These are phyloP conservation scores for Gnaphalium uliginosum DNA, from an alignment of 129 eudicot genomes.

Conservation along the genomic window DNA sequence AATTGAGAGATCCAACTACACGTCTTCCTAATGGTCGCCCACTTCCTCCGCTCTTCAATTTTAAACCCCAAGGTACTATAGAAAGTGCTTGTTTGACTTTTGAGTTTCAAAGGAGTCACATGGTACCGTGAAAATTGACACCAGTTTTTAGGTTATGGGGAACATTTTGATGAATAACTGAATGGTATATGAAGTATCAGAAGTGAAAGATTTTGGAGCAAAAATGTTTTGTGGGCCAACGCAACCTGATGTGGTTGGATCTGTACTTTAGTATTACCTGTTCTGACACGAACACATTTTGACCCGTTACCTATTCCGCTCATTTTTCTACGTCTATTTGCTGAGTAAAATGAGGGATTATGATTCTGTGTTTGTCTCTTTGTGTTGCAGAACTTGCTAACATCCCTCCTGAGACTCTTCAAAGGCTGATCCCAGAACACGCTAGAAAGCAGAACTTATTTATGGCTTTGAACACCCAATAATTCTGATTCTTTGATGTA, in stretches of 20 bases:
- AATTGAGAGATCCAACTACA: conserved; percentile 80
- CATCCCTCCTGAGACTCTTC: conserved; percentile 69
- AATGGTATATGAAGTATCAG: background rate
- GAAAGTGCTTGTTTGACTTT: conserved; percentile 13
- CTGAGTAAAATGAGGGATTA: background rate
- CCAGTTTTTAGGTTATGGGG: background rate
- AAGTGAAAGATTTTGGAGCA: background rate
- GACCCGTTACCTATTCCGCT: background rate
- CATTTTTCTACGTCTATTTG: background rate
- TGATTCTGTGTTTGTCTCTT: background rate
- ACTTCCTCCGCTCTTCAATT: conserved; percentile 90
- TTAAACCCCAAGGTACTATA: conserved; percentile 65
- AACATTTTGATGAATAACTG: background rate
- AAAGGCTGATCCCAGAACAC: conserved; percentile 89
- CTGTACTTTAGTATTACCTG: too few species aligned
- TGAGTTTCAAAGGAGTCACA: background rate
- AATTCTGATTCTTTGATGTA: conserved; percentile 13
- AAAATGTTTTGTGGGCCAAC: too few species aligned
- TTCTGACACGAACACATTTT: too few species aligned
- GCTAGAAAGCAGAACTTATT: conserved; percentile 88
- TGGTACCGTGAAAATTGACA: background rate
- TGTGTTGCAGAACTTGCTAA: conserved; percentile 72
- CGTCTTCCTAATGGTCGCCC: conserved; percentile 96
- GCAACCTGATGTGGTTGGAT: too few species aligned
- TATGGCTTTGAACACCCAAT: conserved; percentile 81